Evolutionary conservation across 306 rosid genomes (phyloP), one percentile per base, ranked within the genome.

Genomic region (Trifolium subterraneum): DNA sequence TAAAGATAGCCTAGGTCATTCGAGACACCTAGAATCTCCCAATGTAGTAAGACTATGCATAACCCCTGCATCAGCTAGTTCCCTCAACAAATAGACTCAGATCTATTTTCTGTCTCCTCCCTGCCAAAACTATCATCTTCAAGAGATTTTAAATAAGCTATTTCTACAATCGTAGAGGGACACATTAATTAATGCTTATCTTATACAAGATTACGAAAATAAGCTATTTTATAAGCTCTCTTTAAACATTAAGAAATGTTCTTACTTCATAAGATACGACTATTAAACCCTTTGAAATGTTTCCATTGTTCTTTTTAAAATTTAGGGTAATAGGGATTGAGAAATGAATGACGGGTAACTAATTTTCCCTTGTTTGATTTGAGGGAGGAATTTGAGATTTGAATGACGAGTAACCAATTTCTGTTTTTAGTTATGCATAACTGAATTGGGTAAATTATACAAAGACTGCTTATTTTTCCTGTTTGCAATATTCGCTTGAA

Each of bases 381-480:
- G n/a, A n/a, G n/a, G n/a, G n/a, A n/a, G n/a, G n/a, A n/a, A n/a
- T n/a, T 66, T 19, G 71, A 13, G 20, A 23, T 22, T 41, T 42
- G 71, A 41, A 42, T 41, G 55, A 20, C 6, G 19, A 41, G 35
- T 20, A 22, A 66, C 23, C 15, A 42, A 13, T 23, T 15, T 82
- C 69, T 31, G 23, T 62, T 64, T 65, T 45, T 56, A 33, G 8
- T 41, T 20, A 16, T 54, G 35, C 38, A 14, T 29, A 20, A 69
- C 59, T 76, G 77, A 76, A 76, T 62, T 75, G 50, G 74, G 60
- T 12, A 29, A 23, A 11, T 41, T 75, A 13, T 62, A 61, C 12
- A 19, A 59, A 76, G 27, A 70, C 25, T 36, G 18, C 71, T 52
- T 50, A 18, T 54, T 33, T 64, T 51, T 62, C 45, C 38, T 69